Conservation (phyloP, 2,329 filamentous ascomycete genomes). For the Ophiocordyceps australis region DNA sequence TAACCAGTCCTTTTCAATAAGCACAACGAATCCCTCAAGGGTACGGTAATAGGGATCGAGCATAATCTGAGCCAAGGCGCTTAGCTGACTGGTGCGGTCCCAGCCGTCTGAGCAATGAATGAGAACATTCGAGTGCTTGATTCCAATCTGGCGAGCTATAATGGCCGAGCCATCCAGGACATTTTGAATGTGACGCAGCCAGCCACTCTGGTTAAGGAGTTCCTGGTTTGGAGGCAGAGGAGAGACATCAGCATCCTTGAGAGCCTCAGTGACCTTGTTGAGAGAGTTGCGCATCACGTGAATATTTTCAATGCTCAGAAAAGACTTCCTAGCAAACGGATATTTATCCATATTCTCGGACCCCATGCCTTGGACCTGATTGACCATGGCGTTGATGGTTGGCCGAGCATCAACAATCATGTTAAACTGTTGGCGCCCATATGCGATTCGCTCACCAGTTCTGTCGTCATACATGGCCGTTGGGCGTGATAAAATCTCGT, state of each 20-base stretch:
- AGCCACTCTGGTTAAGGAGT: slow-evolving; percentile 64
- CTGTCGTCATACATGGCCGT: slow-evolving; percentile 32
- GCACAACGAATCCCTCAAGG: slow-evolving; percentile 79
- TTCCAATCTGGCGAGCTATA: slow-evolving; percentile 74
- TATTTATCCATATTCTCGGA: slow-evolving; percentile 98
- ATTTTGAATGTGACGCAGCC: slow-evolving; percentile 76
- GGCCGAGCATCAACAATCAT: slow-evolving; percentile 92
- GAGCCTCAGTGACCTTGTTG: slow-evolving; percentile 67
- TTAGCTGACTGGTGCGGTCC: slow-evolving; percentile 92
- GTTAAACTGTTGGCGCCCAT: slow-evolving; percentile 85
- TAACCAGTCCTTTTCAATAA: slow-evolving; percentile 95
- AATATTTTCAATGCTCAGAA: slow-evolving; percentile 93
- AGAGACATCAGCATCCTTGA: slow-evolving; percentile 85
- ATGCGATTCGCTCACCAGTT: slow-evolving; percentile 47
- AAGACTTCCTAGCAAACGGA: slow-evolving; percentile 76
- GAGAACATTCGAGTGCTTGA: slow-evolving; percentile 84
- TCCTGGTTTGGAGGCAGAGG: slow-evolving; percentile 69
- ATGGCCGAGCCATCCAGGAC: slow-evolving; percentile 71
- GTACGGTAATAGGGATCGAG: slow-evolving; percentile 92
- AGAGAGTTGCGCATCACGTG: slow-evolving; percentile 93
- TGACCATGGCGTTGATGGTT: slow-evolving; percentile 83
- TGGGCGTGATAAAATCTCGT: slow-evolving; percentile 37
- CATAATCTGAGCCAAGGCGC: slow-evolving; percentile 79
- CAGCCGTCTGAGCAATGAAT: slow-evolving; percentile 98
- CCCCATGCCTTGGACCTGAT: slow-evolving; percentile 82